Conservation (phyloP, 1,284 basidiomycete genomes). For the Gomphus bonarii region DNA sequence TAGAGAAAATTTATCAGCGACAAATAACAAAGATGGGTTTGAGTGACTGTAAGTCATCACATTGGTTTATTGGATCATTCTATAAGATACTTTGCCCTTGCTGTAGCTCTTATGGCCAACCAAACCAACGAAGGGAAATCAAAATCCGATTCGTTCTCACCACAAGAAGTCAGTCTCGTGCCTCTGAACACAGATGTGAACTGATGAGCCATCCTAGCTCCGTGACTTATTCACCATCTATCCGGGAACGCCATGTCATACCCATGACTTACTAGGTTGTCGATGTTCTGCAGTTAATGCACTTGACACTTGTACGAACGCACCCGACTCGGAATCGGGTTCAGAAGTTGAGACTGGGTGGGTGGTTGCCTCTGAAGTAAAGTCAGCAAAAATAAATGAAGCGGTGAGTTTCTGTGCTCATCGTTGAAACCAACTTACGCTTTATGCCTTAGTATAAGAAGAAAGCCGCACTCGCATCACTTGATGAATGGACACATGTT, state of each 20-base stretch:
- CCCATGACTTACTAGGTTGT: conserved; percentile 82
- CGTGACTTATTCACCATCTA: conserved; percentile 88
- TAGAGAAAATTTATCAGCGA: conserved; percentile 83
- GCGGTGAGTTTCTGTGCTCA: conserved; percentile 31
- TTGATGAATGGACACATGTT: conserved; percentile 87
- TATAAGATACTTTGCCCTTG: conserved; percentile 6
- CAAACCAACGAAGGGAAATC: conserved; percentile 31
- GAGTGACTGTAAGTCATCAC: conserved; percentile 58
- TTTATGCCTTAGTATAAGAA: conserved; percentile 42
- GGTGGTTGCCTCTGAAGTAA: conserved; percentile 63
- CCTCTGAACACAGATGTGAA: background rate
- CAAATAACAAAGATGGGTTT: conserved; percentile 95
- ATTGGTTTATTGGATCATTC: background rate
- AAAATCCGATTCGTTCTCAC: conserved; percentile 78
- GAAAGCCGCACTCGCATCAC: conserved; percentile 66
- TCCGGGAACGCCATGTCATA: conserved; percentile 74
- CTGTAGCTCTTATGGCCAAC: conserved; percentile 53
- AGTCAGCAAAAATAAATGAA: conserved; percentile 35
- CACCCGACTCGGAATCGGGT: conserved; percentile 21
- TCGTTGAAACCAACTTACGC: background rate
- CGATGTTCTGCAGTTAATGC: conserved; percentile 36
- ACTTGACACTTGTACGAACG: conserved; percentile 6
- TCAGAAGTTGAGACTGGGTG: conserved; percentile 41
- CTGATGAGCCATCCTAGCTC: conserved; percentile 38
- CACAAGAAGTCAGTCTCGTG: conserved; percentile 63